Evolutionary conservation across 1,284 basidiomycete species (phyloP), one percentile per base, ranked within the genome.

Genomic region (Serendipita sp.): DNA sequence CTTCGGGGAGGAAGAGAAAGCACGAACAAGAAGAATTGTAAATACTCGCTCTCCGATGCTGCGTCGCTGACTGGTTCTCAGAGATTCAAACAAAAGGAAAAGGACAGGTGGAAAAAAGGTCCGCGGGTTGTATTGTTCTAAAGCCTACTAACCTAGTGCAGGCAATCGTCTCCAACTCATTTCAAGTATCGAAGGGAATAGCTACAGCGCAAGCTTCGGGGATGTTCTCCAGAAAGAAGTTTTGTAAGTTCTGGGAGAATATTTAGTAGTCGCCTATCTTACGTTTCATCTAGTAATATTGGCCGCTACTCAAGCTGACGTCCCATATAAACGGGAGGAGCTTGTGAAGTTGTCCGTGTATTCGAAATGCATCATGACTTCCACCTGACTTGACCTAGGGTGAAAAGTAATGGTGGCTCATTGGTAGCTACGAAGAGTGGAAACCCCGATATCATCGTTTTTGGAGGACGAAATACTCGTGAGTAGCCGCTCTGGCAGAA

Each of bases 171-270:
- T 30, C 53, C 5, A 35, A 29, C n/a, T 12, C 53, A 77, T 91
- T 62, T 78, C 83, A 2, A 80, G 67, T 84, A 85, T 69, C 76
- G 13, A 80, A 81, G 61, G 70, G 84, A 5, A 81, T 80, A 62
- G 79, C 80, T 3, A 76, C 91, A 4, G 67, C 78, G 38, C 75
- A 84, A 1, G 77, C 84, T 66, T 82, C 79, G 8, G 72, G 82
- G 44, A 72, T 94, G 15, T 92, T 96, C 67, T 75, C 82, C 8
- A 85, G 79, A 26, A 76, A 85, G 72, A 87, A 80, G 45, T 94
- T 95, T 70, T 84, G 92, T 93, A 63, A 69, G 86, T 76, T 3
- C 2, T 13, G 13, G 2, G 2, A 17, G 38, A 41, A 41, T 41
- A 13, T 6, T 6, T 6, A 41, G 38, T 6, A 41, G 5, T 6